Base-by-base conservation (phyloP, 768 basidiomycete species). In the Sutorius australiensis region DNA sequence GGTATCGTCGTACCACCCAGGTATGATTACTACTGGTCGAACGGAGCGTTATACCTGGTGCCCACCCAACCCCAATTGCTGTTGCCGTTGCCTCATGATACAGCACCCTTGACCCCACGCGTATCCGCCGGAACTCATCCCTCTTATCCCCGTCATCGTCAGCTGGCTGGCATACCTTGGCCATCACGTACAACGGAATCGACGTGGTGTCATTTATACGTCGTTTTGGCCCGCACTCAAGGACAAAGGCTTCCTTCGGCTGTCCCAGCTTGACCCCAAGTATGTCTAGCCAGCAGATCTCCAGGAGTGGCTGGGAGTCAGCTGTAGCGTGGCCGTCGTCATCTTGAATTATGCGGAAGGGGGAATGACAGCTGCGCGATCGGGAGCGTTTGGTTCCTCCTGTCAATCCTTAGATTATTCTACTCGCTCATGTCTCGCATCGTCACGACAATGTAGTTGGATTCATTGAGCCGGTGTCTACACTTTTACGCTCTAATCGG, bases 401-500 rank as follows among this genome's bases (percentile, higher is more conserved):
- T 21, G 7, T 11, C 1, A 13, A 39, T 21, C 7, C 6, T 21
- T 17, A 21, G 39, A 7, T 19, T 13, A 21, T 17, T n/a, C 8
- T 10, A 37, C 36, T 37, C 36, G n/a, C 13, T 5, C 21, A 19
- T 9, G n/a, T 38, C 37, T 19, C 17, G n/a, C 36, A 19, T 19
- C 7, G 17, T 38, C 17, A 19, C 17, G 2, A 38, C 17, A 38
- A 37, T 13, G 11, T 11, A 19, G 17, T 38, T 38, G n/a, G 10
- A 38, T 38, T 38, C 17, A 11, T 17, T 17, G 37, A 2, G 11
- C 5, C 5, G 12, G 10, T 12, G 11, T 19, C 1, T 38, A 38
- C 17, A 38, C 11, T 38, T 11, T 19, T 37, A 37, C 10, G 4
- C 34, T 32, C 51, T 64, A 64, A 44, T 63, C 58, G 43, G 78